Evolutionary conservation across 139 green algal species (phyloP).

Genomic region (Tetraselmis striata): DNA sequence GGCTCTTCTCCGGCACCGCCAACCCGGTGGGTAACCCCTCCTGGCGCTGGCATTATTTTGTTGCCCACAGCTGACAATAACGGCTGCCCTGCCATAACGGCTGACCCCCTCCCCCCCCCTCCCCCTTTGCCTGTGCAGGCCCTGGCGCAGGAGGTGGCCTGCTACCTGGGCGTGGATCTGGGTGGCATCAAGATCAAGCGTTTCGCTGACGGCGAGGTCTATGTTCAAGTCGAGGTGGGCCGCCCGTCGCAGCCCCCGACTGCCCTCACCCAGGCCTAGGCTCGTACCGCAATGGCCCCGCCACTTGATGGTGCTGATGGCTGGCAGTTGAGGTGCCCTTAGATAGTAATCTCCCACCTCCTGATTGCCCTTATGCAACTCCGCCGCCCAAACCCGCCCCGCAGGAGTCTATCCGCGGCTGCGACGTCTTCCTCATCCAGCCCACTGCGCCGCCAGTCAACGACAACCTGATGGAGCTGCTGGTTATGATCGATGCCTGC

Average conservation of each 20-base stretch:
- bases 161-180: slow-evolving; percentile 93
- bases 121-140: slow-evolving; percentile 37
- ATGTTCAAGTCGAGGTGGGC: slow-evolving; percentile 83
- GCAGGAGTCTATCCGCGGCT: slow-evolving; percentile 94
- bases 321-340: no score
- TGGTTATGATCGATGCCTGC: slow-evolving; percentile 96
- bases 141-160: slow-evolving; percentile 84
- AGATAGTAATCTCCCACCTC: no score
- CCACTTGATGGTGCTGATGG: no score
- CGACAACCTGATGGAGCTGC: slow-evolving; percentile 97
- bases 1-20: slow-evolving; percentile 73
- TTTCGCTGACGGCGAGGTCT: slow-evolving; percentile 99
- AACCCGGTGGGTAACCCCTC: slow-evolving; percentile 49
- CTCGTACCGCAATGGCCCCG: no score
- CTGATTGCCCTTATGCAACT: no score
- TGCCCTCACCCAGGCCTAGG: no score
- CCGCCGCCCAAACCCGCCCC: no score
- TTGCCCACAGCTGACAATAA: not conserved
- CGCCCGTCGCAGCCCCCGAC: no score
- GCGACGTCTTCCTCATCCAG: slow-evolving; percentile 98
- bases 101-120: not conserved
- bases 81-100: not conserved
- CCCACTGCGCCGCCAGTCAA: slow-evolving; percentile 93
- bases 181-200: slow-evolving; percentile 91
- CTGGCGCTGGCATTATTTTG: not conserved